Conservation (phyloP, 306 rosid species). For the Prunus dulcis region DNA sequence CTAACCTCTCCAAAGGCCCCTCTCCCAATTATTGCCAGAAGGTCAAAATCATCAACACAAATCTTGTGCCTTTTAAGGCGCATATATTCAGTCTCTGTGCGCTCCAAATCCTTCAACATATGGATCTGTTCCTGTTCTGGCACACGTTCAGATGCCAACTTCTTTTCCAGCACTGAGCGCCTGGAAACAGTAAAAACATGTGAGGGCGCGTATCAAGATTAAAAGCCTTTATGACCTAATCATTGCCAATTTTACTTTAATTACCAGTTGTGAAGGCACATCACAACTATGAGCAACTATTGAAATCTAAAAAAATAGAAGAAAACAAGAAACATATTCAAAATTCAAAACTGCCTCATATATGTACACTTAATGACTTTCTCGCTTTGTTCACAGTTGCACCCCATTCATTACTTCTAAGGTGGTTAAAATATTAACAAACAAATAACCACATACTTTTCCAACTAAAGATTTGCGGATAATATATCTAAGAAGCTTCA, state of each 20-base stretch:
- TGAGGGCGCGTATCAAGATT: conserved; percentile 1
- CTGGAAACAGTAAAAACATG: conserved; percentile 39
- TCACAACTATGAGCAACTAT: neutral
- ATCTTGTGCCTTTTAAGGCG: conserved; percentile 84
- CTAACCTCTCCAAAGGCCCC: conserved; percentile 98
- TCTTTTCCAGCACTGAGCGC: conserved; percentile 71
- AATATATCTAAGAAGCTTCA: neutral
- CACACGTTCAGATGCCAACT: conserved; percentile 65
- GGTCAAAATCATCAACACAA: conserved; percentile 87
- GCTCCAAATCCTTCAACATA: conserved; percentile 83
- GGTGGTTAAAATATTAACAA: neutral
- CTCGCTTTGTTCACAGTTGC: neutral
- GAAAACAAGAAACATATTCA: neutral
- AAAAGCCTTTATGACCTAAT: conserved; percentile 6
- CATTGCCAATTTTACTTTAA: neutral
- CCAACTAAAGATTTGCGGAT: neutral
- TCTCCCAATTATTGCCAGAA: conserved; percentile 83
- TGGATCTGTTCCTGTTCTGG: conserved; percentile 79
- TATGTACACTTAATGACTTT: neutral
- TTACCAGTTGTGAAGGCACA: neutral
- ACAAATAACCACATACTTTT: neutral
- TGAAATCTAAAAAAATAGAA: neutral
- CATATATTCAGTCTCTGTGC: conserved; percentile 75
- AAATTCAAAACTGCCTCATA: neutral
- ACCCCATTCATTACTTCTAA: neutral